A percentile compares a stretch with the other conserved stretches of the same genome.
Evolutionary conservation across 495 filamentous ascomycete species (phyloP).

Genomic region (Astrocystis sublimbata): DNA sequence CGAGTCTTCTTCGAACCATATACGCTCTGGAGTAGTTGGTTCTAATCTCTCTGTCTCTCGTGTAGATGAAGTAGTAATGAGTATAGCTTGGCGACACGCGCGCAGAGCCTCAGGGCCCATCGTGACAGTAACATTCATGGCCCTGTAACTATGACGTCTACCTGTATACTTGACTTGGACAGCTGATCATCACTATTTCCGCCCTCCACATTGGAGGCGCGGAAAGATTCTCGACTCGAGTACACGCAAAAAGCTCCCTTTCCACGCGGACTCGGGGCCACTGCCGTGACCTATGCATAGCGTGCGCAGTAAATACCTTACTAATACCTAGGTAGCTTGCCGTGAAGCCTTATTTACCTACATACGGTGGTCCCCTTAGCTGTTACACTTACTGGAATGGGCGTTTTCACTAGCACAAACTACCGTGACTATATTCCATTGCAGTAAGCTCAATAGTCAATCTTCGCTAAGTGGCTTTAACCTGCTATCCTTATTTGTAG

Average conservation of each 20-base stretch:
- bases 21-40: no score
- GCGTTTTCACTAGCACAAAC: neutral
- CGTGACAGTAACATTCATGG: neutral
- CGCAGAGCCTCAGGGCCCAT: constrained; percentile 6
- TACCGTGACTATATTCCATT: neutral
- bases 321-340: neutral
- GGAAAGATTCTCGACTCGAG: neutral
- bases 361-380: neutral
- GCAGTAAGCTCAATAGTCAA: neutral
- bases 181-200: neutral
- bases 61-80: neutral
- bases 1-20: no score
- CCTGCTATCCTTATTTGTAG: neutral
- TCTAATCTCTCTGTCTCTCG: no score
- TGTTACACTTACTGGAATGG: neutral
- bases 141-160: neutral
- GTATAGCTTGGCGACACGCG: neutral
- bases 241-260: neutral
- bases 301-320: neutral
- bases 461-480: neutral
- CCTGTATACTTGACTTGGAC: neutral
- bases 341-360: no score
- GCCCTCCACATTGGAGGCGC: neutral
- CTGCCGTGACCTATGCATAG: no score
- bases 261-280: neutral